Percentiles rank a stretch among this genome's conserved stretches.
These are phyloP conservation scores for Angophora floribunda DNA, from an alignment of 345 rosid species.

Conservation along the genomic window DNA sequence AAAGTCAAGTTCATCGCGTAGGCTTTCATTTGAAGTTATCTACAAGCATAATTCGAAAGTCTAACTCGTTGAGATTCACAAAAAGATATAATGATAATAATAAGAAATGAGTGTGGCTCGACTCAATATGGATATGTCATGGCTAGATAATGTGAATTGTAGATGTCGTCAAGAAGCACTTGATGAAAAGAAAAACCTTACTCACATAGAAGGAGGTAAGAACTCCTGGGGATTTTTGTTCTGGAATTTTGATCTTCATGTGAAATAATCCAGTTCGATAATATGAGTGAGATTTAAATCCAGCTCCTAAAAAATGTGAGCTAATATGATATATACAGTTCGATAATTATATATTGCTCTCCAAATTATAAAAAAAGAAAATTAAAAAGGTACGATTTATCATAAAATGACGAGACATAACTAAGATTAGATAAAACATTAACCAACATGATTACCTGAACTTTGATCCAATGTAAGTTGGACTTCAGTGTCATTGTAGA, in stretches of 20 bases:
- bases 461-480: neutral
- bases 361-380: neutral
- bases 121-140: neutral
- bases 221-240: neutral
- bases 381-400: neutral
- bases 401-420: neutral
- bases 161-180: neutral
- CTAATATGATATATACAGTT: neutral
- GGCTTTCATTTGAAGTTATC: neutral
- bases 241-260: slow-evolving; percentile 1
- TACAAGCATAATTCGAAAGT: neutral
- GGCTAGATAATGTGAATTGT: neutral
- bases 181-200: neutral
- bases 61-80: neutral
- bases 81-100: neutral
- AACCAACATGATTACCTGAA: neutral
- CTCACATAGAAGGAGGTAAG: slow-evolving; percentile 7
- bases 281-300: neutral
- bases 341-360: neutral
- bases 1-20: slow-evolving; percentile 6
- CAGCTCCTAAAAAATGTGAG: neutral
- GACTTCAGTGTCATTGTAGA: neutral
- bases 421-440: neutral
- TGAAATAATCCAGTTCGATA: neutral
- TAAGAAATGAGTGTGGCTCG: neutral